Base-by-base conservation (phyloP, 2,329 filamentous ascomycete species). In the Cytospora chrysosperma region DNA sequence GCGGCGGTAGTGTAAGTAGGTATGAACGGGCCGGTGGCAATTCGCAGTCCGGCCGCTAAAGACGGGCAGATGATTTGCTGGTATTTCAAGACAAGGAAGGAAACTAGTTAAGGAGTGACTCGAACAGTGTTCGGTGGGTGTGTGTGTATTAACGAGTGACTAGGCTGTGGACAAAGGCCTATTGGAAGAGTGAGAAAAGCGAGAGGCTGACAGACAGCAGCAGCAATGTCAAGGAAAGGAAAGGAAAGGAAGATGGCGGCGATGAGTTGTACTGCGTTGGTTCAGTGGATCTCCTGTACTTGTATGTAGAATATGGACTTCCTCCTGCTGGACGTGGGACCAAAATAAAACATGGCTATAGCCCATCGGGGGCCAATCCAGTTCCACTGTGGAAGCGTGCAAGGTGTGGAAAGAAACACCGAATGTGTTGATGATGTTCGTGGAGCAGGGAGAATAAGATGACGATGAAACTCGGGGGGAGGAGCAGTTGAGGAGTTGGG, bases 231-330 rank as follows among this genome's bases (percentile, higher is more conserved):
- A 26, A 59, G 28, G 37, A 50, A 28, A 21, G 17, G 19, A n/a
- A 9, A 19, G n/a, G n/a, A n/a, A n/a, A n/a, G 30, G 43, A 37
- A 51, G 34, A 37, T 54, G 15, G 40, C 52, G 51, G 52, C 26
- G 56, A 49, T 56, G 57, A 62, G 55, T 62, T 63, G 58, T 54
- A 55, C 59, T 62, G 63, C 59, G 55, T 56, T 53, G 63, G 40
- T 21, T 19, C 40, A n/a, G 52, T 65, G 52, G 56, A 51, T 56
- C 56, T 34, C 10, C 15, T 34, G 32, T 34, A 15, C 32, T 30
- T 30, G 28, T 34, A n/a, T 34, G 32, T 34, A 61, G 49, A n/a
- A 58, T 50, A 43, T 57, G 61, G 54, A 40, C 32, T 60, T 60
- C 49, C 56, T 63, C 54, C 47, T 47, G 52, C 56, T 61, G 61